A percentile compares a stretch with the other conserved stretches of the same genome.
phyloP scores from a whole-genome alignment of 768 basidiomycete species.

The Russula earlei region DNA sequence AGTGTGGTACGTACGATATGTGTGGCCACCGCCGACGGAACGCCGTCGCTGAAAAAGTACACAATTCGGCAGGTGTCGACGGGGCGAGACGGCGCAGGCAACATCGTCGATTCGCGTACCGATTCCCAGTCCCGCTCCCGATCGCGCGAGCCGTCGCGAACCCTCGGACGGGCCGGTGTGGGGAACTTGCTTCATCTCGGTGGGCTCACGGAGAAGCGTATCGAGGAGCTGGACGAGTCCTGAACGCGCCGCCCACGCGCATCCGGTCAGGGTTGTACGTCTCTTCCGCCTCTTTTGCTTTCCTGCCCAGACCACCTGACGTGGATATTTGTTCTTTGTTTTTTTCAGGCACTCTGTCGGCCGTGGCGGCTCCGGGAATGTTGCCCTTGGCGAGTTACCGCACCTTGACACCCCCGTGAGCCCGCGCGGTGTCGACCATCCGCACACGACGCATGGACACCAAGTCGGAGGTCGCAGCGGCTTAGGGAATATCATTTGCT shows the following conservation, averaged over 20 bases:
- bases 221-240: slow-evolving; percentile 29
- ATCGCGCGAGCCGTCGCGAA: slow-evolving; percentile 38
- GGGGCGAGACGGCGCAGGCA: slow-evolving; percentile 59
- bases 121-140: slow-evolving; percentile 41
- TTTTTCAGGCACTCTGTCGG: slow-evolving; percentile 55
- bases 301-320: background rate
- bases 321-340: slow-evolving; percentile 1
- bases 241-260: slow-evolving; percentile 26
- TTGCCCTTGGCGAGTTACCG: slow-evolving; percentile 29
- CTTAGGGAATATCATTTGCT: slow-evolving; percentile 54
- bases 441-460: too few species aligned
- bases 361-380: slow-evolving; percentile 58
- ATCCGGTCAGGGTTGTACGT: slow-evolving; percentile 34
- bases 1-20: slow-evolving; percentile 9
- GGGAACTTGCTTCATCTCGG: slow-evolving; percentile 47
- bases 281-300: background rate
- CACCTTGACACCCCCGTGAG: slow-evolving; percentile 17
- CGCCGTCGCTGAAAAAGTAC: too few species aligned
- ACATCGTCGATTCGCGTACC: slow-evolving; percentile 30
- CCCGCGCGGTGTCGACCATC: too few species aligned
- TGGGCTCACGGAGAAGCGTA: slow-evolving; percentile 18
- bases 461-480: slow-evolving; percentile 50
- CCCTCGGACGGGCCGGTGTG: slow-evolving; percentile 53
- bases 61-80: slow-evolving; percentile 24
- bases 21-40: too few species aligned